Evolutionary conservation across 352 stramenopile species (phyloP).

Genomic region (Pythium coloratum): DNA sequence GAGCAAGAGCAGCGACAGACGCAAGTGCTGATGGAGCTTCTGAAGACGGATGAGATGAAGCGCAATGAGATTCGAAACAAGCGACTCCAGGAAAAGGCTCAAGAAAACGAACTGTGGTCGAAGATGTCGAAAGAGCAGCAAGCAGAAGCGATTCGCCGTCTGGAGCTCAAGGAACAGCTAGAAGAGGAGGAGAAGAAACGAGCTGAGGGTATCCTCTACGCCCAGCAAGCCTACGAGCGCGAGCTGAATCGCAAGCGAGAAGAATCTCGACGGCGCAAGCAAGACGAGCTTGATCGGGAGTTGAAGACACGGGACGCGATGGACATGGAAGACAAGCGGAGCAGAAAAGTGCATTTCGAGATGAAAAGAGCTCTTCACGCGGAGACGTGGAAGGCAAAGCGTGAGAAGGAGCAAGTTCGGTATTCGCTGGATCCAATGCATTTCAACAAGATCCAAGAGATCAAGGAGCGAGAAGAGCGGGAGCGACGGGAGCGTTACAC

Average conservation of each 20-base stretch:
- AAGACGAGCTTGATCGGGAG: constrained; percentile 44
- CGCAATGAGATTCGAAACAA: constrained; percentile 34
- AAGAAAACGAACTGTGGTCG: constrained; percentile 32
- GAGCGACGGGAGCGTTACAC: constrained; percentile 51
- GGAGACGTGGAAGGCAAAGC: constrained; percentile 44
- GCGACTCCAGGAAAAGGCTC: constrained; percentile 21
- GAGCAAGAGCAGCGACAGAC: constrained; percentile 32
- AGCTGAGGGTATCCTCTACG: constrained; percentile 2
- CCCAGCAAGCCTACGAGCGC: constrained; percentile 19
- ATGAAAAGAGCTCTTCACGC: constrained; percentile 39
- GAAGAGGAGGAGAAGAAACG: constrained; percentile 18
- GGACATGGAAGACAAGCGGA: constrained; percentile 39
- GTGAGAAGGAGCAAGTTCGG: constrained; percentile 42
- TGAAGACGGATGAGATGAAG: constrained; percentile 34
- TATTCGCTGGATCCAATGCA: constrained; percentile 61
- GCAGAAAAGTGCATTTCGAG: constrained; percentile 39
- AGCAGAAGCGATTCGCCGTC: constrained; percentile 20
- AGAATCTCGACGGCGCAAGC: constrained; percentile 28
- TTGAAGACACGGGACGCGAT: constrained; percentile 36
- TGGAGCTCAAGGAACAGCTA: constrained; percentile 25
- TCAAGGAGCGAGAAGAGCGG: constrained; percentile 44
- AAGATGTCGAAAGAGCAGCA: constrained; percentile 34
- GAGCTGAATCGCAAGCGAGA: constrained; percentile 31
- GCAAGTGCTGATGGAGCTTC: constrained; percentile 25
- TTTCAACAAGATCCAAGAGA: constrained; percentile 41